These are phyloP conservation scores for Mycena floridula DNA, from an alignment of 768 basidiomycete species.

Conservation along the genomic window DNA sequence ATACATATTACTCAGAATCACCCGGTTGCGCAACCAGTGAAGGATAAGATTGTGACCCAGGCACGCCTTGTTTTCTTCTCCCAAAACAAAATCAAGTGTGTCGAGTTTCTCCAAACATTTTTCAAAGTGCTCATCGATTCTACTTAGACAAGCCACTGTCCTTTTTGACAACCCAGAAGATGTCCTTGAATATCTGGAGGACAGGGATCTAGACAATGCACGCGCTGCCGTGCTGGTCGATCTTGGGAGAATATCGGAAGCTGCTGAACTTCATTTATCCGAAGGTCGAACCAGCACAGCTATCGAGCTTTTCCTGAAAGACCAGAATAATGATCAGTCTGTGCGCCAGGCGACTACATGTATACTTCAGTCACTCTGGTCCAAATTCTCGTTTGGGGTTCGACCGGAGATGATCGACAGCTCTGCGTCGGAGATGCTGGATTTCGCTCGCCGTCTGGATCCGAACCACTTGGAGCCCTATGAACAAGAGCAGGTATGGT, in stretches of 20 bases:
- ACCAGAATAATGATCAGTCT: constrained; percentile 20
- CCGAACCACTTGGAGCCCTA: constrained; percentile 1
- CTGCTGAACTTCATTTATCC: constrained; percentile 43
- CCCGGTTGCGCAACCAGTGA: constrained; percentile 23
- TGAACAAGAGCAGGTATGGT: constrained; percentile 1
- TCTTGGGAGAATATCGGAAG: constrained; percentile 37
- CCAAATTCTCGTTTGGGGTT: constrained; percentile 33
- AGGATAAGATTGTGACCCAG: constrained; percentile 31
- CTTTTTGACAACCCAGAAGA: constrained; percentile 50
- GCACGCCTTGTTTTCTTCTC: constrained; percentile 42
- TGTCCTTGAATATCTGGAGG: constrained; percentile 49
- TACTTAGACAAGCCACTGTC: constrained; percentile 34
- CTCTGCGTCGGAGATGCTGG: constrained; percentile 5
- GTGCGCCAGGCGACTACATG: constrained; percentile 28
- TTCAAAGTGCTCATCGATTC: background rate
- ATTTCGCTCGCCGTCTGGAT: background rate
- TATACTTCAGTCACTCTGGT: constrained; percentile 41
- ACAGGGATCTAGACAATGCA: constrained; percentile 43
- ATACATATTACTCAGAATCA: constrained; percentile 35
- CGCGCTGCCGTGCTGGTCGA: constrained; percentile 38
- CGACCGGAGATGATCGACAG: constrained; percentile 3
- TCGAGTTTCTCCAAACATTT: background rate
- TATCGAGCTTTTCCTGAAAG: constrained; percentile 35
- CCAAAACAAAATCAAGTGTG: constrained; percentile 21
- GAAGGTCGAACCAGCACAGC: constrained; percentile 44